phyloP scores from a whole-genome alignment of 2,329 filamentous ascomycete genomes.

The Akanthomyces dipterigenus region DNA sequence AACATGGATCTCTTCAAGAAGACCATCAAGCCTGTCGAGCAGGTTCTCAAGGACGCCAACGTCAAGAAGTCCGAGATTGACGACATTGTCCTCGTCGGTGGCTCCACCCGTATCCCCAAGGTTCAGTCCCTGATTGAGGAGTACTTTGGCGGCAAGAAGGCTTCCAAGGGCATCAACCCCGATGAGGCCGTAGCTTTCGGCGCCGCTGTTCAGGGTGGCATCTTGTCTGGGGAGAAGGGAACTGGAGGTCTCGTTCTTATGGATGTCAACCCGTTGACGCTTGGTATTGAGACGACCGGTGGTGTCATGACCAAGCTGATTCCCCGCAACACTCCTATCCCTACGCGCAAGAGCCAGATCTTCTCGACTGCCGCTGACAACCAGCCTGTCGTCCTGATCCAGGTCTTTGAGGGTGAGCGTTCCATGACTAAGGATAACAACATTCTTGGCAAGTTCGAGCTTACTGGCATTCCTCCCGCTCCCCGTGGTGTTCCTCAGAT shows the following conservation, averaged over 20 bases:
- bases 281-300: conserved; percentile 95
- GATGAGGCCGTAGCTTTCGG: conserved; percentile 98
- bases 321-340: conserved; percentile 88
- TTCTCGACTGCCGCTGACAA: conserved; percentile 96
- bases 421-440: conserved; percentile 97
- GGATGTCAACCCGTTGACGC: conserved; percentile 94
- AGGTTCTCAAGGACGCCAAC: conserved; percentile 97
- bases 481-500: conserved; percentile 97
- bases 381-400: conserved; percentile 90
- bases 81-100: conserved; percentile 96
- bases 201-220: conserved; percentile 93
- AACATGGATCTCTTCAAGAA: conserved; percentile 99
- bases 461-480: conserved; percentile 89
- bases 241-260: conserved; percentile 81
- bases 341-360: conserved; percentile 95
- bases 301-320: conserved; percentile 98
- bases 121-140: conserved; percentile 91
- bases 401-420: conserved; percentile 92
- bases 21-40: conserved; percentile 96
- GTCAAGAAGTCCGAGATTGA: conserved; percentile 92
- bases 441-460: conserved; percentile 94
- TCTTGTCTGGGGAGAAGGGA: conserved; percentile 81
- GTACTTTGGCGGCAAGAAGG: conserved; percentile 92
- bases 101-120: conserved; percentile 98
- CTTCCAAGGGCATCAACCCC: conserved; percentile 98